Percentiles rank a stretch among this genome's conserved stretches.
Conservation (phyloP, 768 basidiomycete genomes). For the Mycena epipterygia region DNA sequence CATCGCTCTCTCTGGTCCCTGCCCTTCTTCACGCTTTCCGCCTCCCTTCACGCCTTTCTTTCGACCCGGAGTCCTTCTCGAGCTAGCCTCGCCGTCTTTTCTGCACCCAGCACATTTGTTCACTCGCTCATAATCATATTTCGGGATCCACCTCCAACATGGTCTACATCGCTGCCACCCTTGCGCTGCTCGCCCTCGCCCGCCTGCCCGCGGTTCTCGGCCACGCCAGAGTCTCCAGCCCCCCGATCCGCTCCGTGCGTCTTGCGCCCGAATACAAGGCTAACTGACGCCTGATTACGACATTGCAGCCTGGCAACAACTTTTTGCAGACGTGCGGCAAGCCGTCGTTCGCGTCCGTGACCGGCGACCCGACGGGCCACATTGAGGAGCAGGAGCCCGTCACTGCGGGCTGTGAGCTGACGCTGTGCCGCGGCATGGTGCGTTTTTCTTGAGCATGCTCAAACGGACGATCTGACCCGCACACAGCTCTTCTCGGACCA, state of each 20-base stretch:
- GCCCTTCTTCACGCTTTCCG: not conserved
- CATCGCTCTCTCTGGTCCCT: no score
- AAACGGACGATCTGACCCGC: not conserved
- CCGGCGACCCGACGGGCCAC: constrained; percentile 31
- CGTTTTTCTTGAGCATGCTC: not conserved
- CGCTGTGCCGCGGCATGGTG: constrained; percentile 37
- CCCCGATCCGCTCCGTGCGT: constrained; percentile 32
- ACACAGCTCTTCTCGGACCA: constrained; percentile 29
- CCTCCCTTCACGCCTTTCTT: not conserved
- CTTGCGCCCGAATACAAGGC: no score
- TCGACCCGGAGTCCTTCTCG: constrained; percentile 32
- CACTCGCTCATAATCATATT: not conserved
- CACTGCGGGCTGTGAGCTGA: constrained; percentile 34
- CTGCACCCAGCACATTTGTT: not conserved
- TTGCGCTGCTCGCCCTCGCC: constrained; percentile 24
- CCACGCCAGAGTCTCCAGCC: constrained; percentile 26
- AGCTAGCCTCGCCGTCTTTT: constrained; percentile 34
- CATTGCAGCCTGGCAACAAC: constrained; percentile 25
- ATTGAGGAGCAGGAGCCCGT: constrained; percentile 38
- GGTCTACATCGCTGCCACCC: constrained; percentile 18
- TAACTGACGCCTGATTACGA: not conserved
- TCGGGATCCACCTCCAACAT: not conserved
- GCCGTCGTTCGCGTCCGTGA: constrained; percentile 28
- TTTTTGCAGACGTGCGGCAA: constrained; percentile 25
- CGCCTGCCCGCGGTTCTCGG: constrained; percentile 25